Evolutionary conservation across 306 rosid species (phyloP), one percentile per base, ranked within the genome.

Genomic region (peach (Prunus persica)): DNA sequence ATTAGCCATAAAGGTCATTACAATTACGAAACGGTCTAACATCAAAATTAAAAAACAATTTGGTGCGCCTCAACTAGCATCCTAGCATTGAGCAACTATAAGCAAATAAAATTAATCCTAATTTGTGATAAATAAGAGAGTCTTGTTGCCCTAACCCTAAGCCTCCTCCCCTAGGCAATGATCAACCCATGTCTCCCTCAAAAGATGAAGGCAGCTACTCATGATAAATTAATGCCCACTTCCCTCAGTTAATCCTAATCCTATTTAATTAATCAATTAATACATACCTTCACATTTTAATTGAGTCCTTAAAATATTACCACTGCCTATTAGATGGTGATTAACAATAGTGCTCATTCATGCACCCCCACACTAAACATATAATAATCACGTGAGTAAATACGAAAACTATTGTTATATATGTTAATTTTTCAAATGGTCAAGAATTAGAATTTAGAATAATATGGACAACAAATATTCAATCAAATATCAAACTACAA

Each of bases 1-100:
- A 34, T 2, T 1, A 0, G 41, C 8, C 41, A 34, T 0, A 34
- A 5, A 34, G 2, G 0, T 0, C 8, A 34, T 5, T 34, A 34
- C 2, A 34, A 34, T 34, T 5, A 34, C 2, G 6, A 0, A 34
- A 8, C 0, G 8, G 0, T 6, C 0, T 34, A 34, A 34, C 2
- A 34, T 34, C 41, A 34, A 34, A 34, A 34, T 34, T 34, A 34
- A 11, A 34, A 11, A 4, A 45, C 2, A 8, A 45, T 8, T 8
- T 7, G 1, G 0, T 55, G 61, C 27, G 3, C 16, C 16, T 30
- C 32, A 4, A 30, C 32, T 30, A 30, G 0, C 7, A 32, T 32
- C 5, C 7, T 60, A 60, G 34, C 8, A 60, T 24, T 60, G 12
- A 24, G 19, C 65, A 60, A 60, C 32, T 60, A 3, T 2, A 11